These are phyloP conservation scores for Plasmopara muralis DNA, from an alignment of 352 stramenopile species.

Conservation along the genomic window DNA sequence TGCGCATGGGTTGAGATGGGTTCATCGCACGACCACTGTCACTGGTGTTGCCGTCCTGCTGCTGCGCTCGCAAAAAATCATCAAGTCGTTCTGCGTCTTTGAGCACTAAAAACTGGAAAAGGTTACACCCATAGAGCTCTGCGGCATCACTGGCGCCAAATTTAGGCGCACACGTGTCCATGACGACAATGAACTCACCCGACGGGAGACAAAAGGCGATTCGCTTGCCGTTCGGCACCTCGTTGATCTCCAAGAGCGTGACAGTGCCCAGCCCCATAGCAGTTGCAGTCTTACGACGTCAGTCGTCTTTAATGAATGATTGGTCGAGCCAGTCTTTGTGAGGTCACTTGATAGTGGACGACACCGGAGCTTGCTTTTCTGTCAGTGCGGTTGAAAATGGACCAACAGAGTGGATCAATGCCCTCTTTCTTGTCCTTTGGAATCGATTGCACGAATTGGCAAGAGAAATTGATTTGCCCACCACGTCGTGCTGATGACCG, in stretches of 20 bases:
- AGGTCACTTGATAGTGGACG: neutral
- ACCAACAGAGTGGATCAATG: too few relatives aligned
- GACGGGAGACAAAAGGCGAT: constrained; percentile 64
- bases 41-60: constrained; percentile 3
- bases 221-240: constrained; percentile 36
- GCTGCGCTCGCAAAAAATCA: constrained; percentile 40
- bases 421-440: too few relatives aligned
- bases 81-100: constrained; percentile 57
- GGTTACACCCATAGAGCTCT: constrained; percentile 54
- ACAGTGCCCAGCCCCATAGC: constrained; percentile 44
- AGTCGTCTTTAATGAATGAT: constrained; percentile 2
- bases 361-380: too few relatives aligned
- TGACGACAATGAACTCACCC: constrained; percentile 72
- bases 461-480: constrained; percentile 17
- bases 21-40: constrained; percentile 13
- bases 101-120: constrained; percentile 49
- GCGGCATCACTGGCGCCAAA: constrained; percentile 28
- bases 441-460: constrained; percentile 15
- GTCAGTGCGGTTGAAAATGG: too few relatives aligned
- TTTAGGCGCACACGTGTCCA: constrained; percentile 32
- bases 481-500: constrained; percentile 13
- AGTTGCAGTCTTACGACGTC: constrained; percentile 6
- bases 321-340: constrained; percentile 1
- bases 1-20: constrained; percentile 26
- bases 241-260: constrained; percentile 59